A percentile compares a stretch with the other conserved stretches of the same genome.
phyloP scores from a whole-genome alignment of 192 early-diverging fungal species.

The Coemansia guatemalensis region DNA sequence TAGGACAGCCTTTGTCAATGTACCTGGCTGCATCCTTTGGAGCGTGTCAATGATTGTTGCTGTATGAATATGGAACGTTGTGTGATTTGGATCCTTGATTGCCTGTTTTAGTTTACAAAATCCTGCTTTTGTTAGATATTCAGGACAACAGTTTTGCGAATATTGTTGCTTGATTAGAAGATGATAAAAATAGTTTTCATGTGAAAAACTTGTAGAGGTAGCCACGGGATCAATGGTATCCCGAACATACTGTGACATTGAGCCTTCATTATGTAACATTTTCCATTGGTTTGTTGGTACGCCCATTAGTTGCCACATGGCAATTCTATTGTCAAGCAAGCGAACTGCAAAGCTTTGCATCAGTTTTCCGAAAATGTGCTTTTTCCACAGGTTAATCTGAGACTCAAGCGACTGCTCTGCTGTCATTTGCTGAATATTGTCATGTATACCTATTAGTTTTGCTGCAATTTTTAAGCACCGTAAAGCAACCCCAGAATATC shows the following conservation, averaged over 20 bases:
- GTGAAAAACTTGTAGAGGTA: constrained; percentile 57
- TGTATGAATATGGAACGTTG: constrained; percentile 76
- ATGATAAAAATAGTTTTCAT: constrained; percentile 88
- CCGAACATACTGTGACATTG: constrained; percentile 72
- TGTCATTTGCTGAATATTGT: constrained; percentile 59
- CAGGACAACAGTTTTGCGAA: constrained; percentile 65
- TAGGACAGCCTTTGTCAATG: constrained; percentile 71
- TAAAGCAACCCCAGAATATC: constrained; percentile 79
- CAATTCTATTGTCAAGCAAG: constrained; percentile 73
- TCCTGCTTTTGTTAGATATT: constrained; percentile 71
- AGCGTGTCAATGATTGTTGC: constrained; percentile 74
- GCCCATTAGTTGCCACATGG: constrained; percentile 83
- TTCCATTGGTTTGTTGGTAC: constrained; percentile 87
- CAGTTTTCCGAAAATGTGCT: constrained; percentile 64
- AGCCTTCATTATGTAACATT: constrained; percentile 77
- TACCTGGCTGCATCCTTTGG: constrained; percentile 57
- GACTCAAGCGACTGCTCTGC: constrained; percentile 56
- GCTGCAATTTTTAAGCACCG: constrained; percentile 63
- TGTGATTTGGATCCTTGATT: constrained; percentile 5
- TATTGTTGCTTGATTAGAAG: constrained; percentile 71
- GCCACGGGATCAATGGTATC: constrained; percentile 83
- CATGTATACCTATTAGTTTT: constrained; percentile 57
- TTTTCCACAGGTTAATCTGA: constrained; percentile 66
- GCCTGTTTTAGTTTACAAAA: constrained; percentile 59
- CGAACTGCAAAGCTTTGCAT: constrained; percentile 61